These are phyloP conservation scores for Leccinum sublutescens DNA, from an alignment of 768 basidiomycete species.

Conservation along the genomic window DNA sequence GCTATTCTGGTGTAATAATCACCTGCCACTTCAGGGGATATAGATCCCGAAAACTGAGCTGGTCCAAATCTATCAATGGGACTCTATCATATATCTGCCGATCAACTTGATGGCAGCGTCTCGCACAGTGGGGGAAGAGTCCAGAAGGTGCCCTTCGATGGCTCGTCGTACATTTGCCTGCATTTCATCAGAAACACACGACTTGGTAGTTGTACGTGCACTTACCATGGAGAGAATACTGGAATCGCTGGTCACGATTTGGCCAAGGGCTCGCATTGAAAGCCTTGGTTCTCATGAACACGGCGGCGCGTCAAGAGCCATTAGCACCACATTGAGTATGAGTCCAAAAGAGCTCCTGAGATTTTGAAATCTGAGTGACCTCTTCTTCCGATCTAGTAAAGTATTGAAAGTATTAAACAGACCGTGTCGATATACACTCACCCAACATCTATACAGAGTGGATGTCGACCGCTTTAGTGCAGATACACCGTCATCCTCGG, in stretches of 20 bases:
- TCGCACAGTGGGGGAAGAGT: constrained; percentile 91
- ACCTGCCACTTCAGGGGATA: constrained; percentile 76
- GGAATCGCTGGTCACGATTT: constrained; percentile 88
- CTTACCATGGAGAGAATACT: constrained; percentile 73
- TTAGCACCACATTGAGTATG: constrained; percentile 75
- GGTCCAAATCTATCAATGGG: too few species aligned
- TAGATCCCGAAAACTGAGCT: too few species aligned
- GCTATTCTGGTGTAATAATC: constrained; percentile 89
- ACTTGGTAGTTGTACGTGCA: constrained; percentile 4
- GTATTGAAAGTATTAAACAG: constrained; percentile 2
- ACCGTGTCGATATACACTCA: constrained; percentile 32
- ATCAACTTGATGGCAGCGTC: constrained; percentile 97
- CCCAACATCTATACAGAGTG: constrained; percentile 69
- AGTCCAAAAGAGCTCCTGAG: constrained; percentile 81
- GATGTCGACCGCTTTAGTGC: constrained; percentile 7
- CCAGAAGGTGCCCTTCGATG: constrained; percentile 87
- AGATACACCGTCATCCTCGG: constrained; percentile 37
- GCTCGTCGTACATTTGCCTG: constrained; percentile 79
- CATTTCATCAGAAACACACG: constrained; percentile 4
- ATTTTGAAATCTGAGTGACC: constrained; percentile 58
- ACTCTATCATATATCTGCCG: constrained; percentile 92
- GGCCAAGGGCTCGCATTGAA: constrained; percentile 83
- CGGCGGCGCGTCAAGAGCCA: constrained; percentile 81
- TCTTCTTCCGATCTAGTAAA: constrained; percentile 67
- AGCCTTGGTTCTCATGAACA: constrained; percentile 94